Evolutionary conservation across 2,329 filamentous ascomycete species (phyloP), one percentile per base, ranked within the genome.

Genomic region (Hypoxylon rubiginosum): DNA sequence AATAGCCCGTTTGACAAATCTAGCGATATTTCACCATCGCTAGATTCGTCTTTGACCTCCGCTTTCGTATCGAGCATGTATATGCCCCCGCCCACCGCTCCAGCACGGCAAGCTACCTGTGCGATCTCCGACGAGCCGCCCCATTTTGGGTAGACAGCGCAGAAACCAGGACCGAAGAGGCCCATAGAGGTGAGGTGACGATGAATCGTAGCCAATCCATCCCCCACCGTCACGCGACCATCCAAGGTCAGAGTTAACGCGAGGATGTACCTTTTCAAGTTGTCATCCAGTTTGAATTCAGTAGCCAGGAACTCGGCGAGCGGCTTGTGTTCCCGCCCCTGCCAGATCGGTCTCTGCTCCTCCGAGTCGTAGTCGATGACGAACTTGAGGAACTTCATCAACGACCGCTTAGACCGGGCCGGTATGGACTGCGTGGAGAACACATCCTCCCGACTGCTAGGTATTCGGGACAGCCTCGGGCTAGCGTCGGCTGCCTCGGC

Each of bases 381-480:
- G 76, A 96, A 95, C 78, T 95, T 94, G 74, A 98, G 85, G 74
- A 97, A 97, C 79, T 97, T 97, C 91, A 97, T 97, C 74, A 98
- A 80, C 9, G 88, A 87, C 58, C 95, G 90, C 82, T 98, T 98
- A 5, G 93, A 89, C 69, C 91, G 91, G 71, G 91, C 86, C 49
- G 93, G 88, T 61, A 98, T 92, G 24, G 85, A 84, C 36, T 88
- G 87, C 76, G 93, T 91, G 51, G 90, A 88, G 78, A 97, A 97
- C 48, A 98, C 89, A 80, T 97, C 95, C 81, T 99, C 95, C 70
- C 95, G 89, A 28, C 92, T 94, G 68, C 92, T 94, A 0, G 96
- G 95, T 54, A 98, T 92, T 62, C 91, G 91, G 55, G 85, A 82
- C 36, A 97, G 81, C 43, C 72, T 74, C 39, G 75, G 52, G 15